Base-by-base conservation (phyloP, 2,329 filamentous ascomycete species). In the Cladosporium sp. region DNA sequence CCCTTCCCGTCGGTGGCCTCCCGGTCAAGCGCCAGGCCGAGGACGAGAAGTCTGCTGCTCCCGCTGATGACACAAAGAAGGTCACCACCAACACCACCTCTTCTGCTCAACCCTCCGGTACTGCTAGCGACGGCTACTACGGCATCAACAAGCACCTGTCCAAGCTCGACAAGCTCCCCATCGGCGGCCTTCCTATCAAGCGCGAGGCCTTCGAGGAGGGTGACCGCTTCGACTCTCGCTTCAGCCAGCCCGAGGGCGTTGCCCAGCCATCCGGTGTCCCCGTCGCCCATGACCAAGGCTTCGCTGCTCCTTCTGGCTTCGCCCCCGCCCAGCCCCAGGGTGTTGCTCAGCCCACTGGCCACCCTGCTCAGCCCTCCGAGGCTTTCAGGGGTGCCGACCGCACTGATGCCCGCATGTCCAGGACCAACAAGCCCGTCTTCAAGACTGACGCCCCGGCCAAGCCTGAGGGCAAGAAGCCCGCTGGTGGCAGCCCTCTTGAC, bases 101-200 rank as follows among this genome's bases (percentile, higher is more conserved):
- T 12, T 12, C 13, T n/a, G 32, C 32, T 16, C 22, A 27, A 9
- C 22, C 22, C 5, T 27, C 22, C 9, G 20, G 19, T 13, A 47
- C 43, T 19, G 15, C 33, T 19, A 29, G 15, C 2, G 22, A 4
- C 3, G 36, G 45, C 45, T 48, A 22, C 36, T 12, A 40, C 19
- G 45, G 45, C 29, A 40, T 48, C 45, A 48, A 33, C 45, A 33
- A 48, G 45, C 25, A 48, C 16, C 18, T 48, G 36, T 18, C 16
- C 27, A 40, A 48, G 8, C 36, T 48, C 19, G 13, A n/a, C 13
- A n/a, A 8, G 1, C 32, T 35, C 32, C 43, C 43, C 3, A 15
- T 48, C 12, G 43, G 42, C 35, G 40, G 42, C 20, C 42, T 45
- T 9, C 43, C 35, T 7, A 16, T 38, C 22, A 43, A 43, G 30